A percentile compares a stretch with the other conserved stretches of the same genome.
Conservation (phyloP, 176 grass and related monocot genomes). For the Aegilops bicornis region DNA sequence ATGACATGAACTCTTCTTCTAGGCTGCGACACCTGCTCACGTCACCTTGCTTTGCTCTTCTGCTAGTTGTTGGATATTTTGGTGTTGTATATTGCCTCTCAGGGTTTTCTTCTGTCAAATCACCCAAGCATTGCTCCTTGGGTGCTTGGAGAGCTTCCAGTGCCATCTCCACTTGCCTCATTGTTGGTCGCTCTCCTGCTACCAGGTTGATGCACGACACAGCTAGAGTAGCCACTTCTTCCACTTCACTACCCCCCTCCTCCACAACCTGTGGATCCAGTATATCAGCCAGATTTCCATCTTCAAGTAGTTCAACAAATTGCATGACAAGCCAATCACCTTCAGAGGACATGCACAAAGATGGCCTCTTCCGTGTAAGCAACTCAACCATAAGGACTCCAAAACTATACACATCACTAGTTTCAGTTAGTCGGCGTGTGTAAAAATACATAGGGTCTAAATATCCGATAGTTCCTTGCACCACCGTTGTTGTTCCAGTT, state of each 20-base stretch:
- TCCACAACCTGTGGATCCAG: neutral
- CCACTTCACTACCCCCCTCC: neutral
- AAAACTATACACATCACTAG: slow-evolving; percentile 47
- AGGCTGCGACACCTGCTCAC: no score
- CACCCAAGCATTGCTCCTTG: neutral
- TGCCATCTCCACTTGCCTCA: slow-evolving; percentile 10
- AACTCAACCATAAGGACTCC: slow-evolving; percentile 50
- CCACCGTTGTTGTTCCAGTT: neutral
- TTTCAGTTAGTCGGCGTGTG: slow-evolving; percentile 26
- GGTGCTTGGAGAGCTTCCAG: neutral
- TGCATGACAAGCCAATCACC: neutral
- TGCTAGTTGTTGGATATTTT: no score
- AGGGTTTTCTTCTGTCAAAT: neutral
- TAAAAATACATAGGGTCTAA: slow-evolving; percentile 45
- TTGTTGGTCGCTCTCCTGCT: slow-evolving; percentile 1
- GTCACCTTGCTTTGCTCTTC: no score
- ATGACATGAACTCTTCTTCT: no score
- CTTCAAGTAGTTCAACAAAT: neutral
- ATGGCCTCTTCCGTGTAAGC: slow-evolving; percentile 28
- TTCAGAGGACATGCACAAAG: neutral
- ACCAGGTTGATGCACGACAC: neutral
- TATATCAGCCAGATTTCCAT: neutral
- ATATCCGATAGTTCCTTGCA: slow-evolving; percentile 46
- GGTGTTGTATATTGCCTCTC: no score
- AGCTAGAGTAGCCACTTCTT: neutral